phyloP scores from a whole-genome alignment of 805 yeast species.

The Kodamaea fukazawae region DNA sequence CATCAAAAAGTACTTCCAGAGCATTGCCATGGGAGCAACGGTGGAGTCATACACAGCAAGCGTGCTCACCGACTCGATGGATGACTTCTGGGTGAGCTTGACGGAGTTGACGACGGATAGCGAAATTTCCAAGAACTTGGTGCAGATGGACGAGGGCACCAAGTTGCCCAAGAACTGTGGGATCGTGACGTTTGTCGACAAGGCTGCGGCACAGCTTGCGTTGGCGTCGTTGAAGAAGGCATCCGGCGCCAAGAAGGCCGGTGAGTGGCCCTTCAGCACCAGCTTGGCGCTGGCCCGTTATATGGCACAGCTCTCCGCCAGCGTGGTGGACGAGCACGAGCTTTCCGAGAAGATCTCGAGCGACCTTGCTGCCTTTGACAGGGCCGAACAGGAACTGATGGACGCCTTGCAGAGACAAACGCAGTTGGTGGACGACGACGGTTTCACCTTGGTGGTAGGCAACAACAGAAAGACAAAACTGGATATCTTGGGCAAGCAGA shows the following conservation, averaged over 20 bases:
- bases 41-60: constrained; percentile 46
- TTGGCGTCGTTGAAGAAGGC: constrained; percentile 58
- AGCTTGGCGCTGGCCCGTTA: constrained; percentile 43
- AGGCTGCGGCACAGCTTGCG: constrained; percentile 62
- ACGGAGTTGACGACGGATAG: constrained; percentile 59
- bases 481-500: constrained; percentile 60
- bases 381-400: constrained; percentile 61
- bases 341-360: constrained; percentile 57
- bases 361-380: constrained; percentile 64
- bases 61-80: constrained; percentile 37
- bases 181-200: constrained; percentile 71
- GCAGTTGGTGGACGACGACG: constrained; percentile 83
- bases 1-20: constrained; percentile 56
- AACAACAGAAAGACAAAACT: constrained; percentile 78
- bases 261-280: constrained; percentile 39
- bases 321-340: constrained; percentile 47
- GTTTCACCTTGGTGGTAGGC: constrained; percentile 88
- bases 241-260: constrained; percentile 18
- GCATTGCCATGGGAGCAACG: constrained; percentile 62
- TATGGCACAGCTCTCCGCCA: constrained; percentile 29
- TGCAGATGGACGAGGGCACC: constrained; percentile 24
- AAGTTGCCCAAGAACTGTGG: constrained; percentile 74
- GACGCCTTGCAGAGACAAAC: constrained; percentile 55
- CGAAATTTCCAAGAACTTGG: constrained; percentile 28
- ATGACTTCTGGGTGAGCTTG: constrained; percentile 48